Conservation (phyloP, 2,329 filamentous ascomycete species). For the Cucurbitaria berberidis region DNA sequence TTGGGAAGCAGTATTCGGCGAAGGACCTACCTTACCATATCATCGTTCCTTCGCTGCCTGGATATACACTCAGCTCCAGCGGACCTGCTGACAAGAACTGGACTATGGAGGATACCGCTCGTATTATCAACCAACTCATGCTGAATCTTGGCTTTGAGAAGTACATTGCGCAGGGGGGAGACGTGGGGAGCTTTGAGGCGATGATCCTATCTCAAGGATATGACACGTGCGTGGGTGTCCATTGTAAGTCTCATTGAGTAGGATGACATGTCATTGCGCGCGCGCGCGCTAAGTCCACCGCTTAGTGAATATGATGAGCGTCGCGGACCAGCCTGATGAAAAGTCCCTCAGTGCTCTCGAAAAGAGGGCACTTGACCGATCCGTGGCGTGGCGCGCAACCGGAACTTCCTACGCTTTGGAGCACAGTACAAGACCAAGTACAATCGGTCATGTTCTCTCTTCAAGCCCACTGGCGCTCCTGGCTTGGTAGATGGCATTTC, state of each 20-base stretch:
- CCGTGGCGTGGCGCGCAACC: conserved; percentile 43
- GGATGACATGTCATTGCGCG: no score
- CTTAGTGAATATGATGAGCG: conserved; percentile 36
- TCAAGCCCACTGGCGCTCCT: conserved; percentile 64
- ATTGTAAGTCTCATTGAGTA: conserved; percentile 24
- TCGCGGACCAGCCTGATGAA: conserved; percentile 17
- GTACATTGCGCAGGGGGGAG: conserved; percentile 65
- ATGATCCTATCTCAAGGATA: conserved; percentile 50
- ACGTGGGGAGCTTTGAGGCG: conserved; percentile 58
- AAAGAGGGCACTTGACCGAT: conserved; percentile 15
- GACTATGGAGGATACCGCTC: conserved; percentile 47
- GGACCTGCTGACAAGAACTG: conserved; percentile 57
- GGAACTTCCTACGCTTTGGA: conserved; percentile 60
- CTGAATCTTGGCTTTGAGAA: conserved; percentile 60
- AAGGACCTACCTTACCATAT: conserved; percentile 63
- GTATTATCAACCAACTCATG: conserved; percentile 62
- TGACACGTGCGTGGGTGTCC: conserved; percentile 56
- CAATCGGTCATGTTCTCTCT: conserved; percentile 62
- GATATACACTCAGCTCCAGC: conserved; percentile 59
- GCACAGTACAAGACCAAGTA: conserved; percentile 63
- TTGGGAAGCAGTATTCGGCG: conserved; percentile 57
- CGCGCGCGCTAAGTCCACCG: not conserved
- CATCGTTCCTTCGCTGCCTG: conserved; percentile 63
- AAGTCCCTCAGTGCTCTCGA: conserved; percentile 25
- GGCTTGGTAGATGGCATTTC: conserved; percentile 52